Evolutionary conservation across 1,139 yeast species (phyloP).

Genomic region (Taphrina pruni): DNA sequence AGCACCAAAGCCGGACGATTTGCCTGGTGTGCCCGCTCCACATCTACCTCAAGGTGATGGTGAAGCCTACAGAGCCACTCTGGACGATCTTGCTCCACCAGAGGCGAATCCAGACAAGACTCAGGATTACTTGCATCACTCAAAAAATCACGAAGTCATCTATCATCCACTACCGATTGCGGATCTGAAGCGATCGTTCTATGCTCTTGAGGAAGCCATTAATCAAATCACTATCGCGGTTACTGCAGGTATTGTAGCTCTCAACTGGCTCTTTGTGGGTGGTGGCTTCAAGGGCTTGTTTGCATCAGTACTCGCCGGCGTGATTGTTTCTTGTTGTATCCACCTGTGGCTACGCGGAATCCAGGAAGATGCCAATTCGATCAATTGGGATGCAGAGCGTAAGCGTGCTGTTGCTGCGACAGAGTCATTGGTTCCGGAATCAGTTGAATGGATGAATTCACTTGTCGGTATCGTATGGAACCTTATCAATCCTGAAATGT

Average conservation of each 20-base stretch:
- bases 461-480: conserved; percentile 39
- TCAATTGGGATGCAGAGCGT: conserved; percentile 42
- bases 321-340: conserved; percentile 38
- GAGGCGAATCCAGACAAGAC: conserved; percentile 41
- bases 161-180: conserved; percentile 41
- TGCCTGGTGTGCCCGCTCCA: conserved; percentile 39
- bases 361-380: conserved; percentile 37
- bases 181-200: conserved; percentile 32
- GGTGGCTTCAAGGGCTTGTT: conserved; percentile 36
- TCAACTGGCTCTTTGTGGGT: conserved; percentile 36
- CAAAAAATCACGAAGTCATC: conserved; percentile 37
- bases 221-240: conserved; percentile 29
- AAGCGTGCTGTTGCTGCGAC: conserved; percentile 40
- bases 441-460: conserved; percentile 42
- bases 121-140: conserved; percentile 34
- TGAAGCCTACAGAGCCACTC: conserved; percentile 35
- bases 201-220: conserved; percentile 35
- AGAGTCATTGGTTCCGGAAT: conserved; percentile 41
- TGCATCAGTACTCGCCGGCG: conserved; percentile 31
- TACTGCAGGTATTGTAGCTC: conserved; percentile 20
- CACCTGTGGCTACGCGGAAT: conserved; percentile 40
- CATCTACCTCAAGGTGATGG: conserved; percentile 39
- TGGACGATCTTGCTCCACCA: conserved; percentile 43
- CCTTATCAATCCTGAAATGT: conserved; percentile 42
- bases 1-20: conserved; percentile 28